Evolutionary conservation across 2,329 filamentous ascomycete genomes (phyloP), one percentile per base, ranked within the genome.

Genomic region (Alternaria metachromatica): DNA sequence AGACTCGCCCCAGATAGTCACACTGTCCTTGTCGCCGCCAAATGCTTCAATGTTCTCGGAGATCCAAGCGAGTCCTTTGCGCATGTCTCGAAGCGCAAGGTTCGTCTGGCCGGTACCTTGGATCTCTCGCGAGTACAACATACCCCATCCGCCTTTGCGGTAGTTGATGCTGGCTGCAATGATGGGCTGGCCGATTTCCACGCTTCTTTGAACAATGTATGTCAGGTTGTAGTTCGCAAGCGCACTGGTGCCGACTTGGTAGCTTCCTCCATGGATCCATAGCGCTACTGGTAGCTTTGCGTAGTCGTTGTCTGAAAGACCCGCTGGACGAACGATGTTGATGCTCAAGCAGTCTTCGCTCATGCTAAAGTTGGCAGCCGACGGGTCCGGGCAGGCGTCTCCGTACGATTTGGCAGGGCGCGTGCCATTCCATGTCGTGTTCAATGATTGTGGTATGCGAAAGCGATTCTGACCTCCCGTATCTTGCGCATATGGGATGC

Each of bases 101-200:
- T 79, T 79, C 0, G 76, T 70, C 28, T 78, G 76, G 5, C 87
- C 89, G 55, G 84, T 84, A 33, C 84, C 84, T 13, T 83, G 28
- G 7, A 79, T 68, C 44, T 79, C 77, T 21, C 71, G 65, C 3
- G 85, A 88, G 10, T 87, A 85, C 26, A 92, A 78, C 78, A 95
- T 93, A 0, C 92, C 92, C 72, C 93, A 85, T 6, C 87, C 86
- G 3, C 88, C 88, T 53, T 92, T 84, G 10, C 90, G 85, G 55
- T 80, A 80, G 61, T 80, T 80, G 67, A 78, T 80, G 20, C 76
- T 78, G 10, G 75, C 71, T 8, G 69, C 78, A 53, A 80, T 73
- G 28, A 80, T 77, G 2, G 77, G 77, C 37, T 79, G 72, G 9
- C 76, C 77, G 37, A 80, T 74, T 13, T 76, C 76, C n/a, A 79